These are phyloP conservation scores for Colletotrichum truncatum DNA, from an alignment of 2,329 filamentous ascomycete species.

Conservation along the genomic window DNA sequence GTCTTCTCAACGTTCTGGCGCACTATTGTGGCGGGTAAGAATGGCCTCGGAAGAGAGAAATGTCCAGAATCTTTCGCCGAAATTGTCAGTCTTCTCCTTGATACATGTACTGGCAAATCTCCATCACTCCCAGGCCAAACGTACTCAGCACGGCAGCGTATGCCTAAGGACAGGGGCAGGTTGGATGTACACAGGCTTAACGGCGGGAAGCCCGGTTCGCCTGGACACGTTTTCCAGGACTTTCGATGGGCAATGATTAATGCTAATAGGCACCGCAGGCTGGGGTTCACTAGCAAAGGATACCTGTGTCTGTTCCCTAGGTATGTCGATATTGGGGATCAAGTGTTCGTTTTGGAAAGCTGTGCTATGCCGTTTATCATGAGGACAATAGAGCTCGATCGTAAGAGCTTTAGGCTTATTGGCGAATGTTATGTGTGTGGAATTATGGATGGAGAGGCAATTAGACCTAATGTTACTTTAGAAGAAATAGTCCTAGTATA, in stretches of 20 bases:
- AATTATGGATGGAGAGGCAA: constrained; percentile 45
- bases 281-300: neutral
- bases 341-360: constrained; percentile 33
- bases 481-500: neutral
- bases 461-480: constrained; percentile 19
- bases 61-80: neutral
- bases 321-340: constrained; percentile 29
- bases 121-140: constrained; percentile 4
- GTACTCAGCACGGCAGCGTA: neutral
- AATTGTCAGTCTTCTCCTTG: constrained; percentile 9
- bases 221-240: neutral
- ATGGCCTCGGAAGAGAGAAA: neutral
- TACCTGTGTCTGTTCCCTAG: neutral
- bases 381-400: constrained; percentile 9
- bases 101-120: neutral
- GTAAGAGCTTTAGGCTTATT: constrained; percentile 31
- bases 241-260: neutral
- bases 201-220: neutral
- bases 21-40: neutral
- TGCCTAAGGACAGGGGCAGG: neutral
- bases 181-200: neutral
- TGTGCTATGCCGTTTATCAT: constrained; percentile 34
- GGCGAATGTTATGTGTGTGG: constrained; percentile 49
- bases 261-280: neutral
- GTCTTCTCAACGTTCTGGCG: constrained; percentile 9